Evolutionary conservation across 495 filamentous ascomycete species (phyloP).

Genomic region (Trichoderma orchidacearum): DNA sequence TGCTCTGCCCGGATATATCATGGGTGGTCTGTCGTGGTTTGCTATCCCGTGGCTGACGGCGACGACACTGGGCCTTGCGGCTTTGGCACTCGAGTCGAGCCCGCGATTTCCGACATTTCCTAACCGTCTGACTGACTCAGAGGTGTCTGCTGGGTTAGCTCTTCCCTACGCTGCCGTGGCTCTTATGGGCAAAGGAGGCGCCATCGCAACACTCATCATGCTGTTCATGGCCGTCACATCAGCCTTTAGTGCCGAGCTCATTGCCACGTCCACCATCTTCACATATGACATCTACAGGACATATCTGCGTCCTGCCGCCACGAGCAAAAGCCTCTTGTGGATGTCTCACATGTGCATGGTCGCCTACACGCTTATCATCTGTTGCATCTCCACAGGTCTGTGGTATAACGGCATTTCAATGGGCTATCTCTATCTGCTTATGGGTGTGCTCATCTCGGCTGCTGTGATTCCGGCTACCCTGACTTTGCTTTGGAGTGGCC

Average conservation of each 20-base stretch:
- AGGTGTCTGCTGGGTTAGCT: conserved; percentile 31
- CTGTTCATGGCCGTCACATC: conserved; percentile 42
- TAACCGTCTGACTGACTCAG: conserved; percentile 26
- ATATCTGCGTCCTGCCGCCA: conserved; percentile 33
- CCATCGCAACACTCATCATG: conserved; percentile 31
- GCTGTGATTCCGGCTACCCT: conserved; percentile 60
- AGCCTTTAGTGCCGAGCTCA: conserved; percentile 34
- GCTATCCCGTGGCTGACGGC: conserved; percentile 38
- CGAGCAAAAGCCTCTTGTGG: conserved; percentile 26
- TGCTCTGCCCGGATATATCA: conserved; percentile 32
- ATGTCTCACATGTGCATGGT: conserved; percentile 33
- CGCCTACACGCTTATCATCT: conserved; percentile 31
- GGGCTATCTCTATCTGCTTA: conserved; percentile 56
- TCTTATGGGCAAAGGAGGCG: conserved; percentile 33
- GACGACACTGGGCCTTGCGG: conserved; percentile 32
- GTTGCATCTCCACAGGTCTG: conserved; percentile 14
- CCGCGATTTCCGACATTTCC: conserved; percentile 39
- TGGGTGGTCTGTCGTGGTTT: conserved; percentile 37
- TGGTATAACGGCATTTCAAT: conserved; percentile 40
- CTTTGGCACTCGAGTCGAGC: conserved; percentile 30
- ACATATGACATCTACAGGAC: conserved; percentile 44
- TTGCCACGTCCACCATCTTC: conserved; percentile 39
- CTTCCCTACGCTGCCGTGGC: conserved; percentile 33
- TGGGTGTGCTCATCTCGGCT: conserved; percentile 59
- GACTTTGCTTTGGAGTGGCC: conserved; percentile 53